These are phyloP conservation scores for Haplographium delicatum DNA, from an alignment of 495 filamentous ascomycete species.

Conservation along the genomic window DNA sequence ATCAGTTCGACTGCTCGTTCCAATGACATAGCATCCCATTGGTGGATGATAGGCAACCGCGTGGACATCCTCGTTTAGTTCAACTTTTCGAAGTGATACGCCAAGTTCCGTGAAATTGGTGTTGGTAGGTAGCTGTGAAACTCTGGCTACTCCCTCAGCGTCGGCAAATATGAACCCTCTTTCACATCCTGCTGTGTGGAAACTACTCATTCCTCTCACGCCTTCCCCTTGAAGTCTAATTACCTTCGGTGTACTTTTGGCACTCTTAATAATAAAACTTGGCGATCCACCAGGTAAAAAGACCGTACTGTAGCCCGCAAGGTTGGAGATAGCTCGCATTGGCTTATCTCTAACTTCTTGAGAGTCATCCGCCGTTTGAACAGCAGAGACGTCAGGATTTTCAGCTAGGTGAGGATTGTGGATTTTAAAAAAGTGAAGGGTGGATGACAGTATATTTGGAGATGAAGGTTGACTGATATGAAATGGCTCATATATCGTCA, in stretches of 20 bases:
- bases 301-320: conserved; percentile 71
- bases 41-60: conserved; percentile 69
- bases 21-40: conserved; percentile 70
- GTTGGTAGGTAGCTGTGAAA: conserved; percentile 59
- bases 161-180: conserved; percentile 80
- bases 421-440: conserved; percentile 73
- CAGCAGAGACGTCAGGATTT: conserved; percentile 35
- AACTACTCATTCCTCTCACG: conserved; percentile 61
- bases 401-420: conserved; percentile 54
- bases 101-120: conserved; percentile 63
- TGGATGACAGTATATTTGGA: conserved; percentile 31
- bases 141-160: conserved; percentile 54
- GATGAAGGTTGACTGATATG: conserved; percentile 33
- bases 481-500: conserved; percentile 84
- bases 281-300: conserved; percentile 75
- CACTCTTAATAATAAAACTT: conserved; percentile 71
- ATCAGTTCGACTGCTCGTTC: conserved; percentile 55
- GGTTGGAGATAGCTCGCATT: conserved; percentile 38
- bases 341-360: conserved; percentile 15
- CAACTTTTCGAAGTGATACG: conserved; percentile 64
- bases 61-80: conserved; percentile 64
- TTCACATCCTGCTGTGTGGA: conserved; percentile 69
- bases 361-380: conserved; percentile 5
- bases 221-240: conserved; percentile 60
- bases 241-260: conserved; percentile 67